Evolutionary conservation across 192 early-diverging fungal genomes (phyloP).

Genomic region (Entomortierella parvispora): DNA sequence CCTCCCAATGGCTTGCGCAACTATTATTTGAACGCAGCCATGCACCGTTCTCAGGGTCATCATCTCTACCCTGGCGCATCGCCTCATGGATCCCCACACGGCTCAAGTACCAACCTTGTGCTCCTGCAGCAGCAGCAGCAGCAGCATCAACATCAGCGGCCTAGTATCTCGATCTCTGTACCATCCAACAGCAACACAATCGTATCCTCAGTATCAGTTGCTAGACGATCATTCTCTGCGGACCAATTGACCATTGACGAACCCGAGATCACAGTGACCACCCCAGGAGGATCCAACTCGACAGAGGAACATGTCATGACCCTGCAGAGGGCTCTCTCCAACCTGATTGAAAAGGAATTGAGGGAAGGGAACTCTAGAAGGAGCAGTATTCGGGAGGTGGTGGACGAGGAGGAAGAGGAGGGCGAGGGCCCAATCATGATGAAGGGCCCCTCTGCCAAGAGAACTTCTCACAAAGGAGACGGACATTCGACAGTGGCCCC

Average conservation of each 20-base stretch:
- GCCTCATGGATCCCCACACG: conserved; percentile 3
- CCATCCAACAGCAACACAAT: conserved; percentile 3
- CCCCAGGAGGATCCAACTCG: conserved; percentile 35
- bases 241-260: conserved; percentile 28
- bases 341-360: conserved; percentile 30
- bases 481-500: background rate
- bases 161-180: conserved; percentile 23
- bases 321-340: conserved; percentile 23
- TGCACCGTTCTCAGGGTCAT: conserved; percentile 20
- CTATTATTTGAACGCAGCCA: conserved; percentile 40
- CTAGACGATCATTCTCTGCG: conserved; percentile 38
- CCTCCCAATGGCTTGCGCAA: conserved; percentile 47
- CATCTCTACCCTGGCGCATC: conserved; percentile 15
- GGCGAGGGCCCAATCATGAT: conserved; percentile 24
- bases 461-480: background rate
- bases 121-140: background rate
- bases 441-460: conserved; percentile 9
- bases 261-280: conserved; percentile 43
- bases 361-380: background rate
- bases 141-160: conserved; percentile 3
- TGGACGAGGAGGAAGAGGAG: conserved; percentile 13
- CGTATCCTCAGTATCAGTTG: background rate
- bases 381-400: conserved; percentile 1
- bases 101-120: background rate
- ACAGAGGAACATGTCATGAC: conserved; percentile 44